Evolutionary conservation across 2,329 filamentous ascomycete genomes (phyloP), one percentile per base, ranked within the genome.

Genomic region (Penicillium sp.): DNA sequence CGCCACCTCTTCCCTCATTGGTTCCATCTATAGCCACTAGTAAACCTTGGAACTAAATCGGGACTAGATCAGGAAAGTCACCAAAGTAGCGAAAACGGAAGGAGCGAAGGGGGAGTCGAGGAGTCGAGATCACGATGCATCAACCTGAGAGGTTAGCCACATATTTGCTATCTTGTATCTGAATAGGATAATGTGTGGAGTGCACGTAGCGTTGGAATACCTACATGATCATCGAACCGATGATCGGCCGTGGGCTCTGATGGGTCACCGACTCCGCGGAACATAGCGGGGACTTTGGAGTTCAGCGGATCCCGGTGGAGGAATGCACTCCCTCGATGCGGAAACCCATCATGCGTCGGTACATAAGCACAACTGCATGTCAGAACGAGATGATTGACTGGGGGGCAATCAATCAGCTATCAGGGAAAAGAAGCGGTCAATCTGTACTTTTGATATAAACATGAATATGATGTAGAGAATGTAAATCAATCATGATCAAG

Each of bases 1-100:
- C 64, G 64, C 64, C 63, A 61, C 63, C 31, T 24, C 1, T 3
- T 7, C 4, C n/a, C 4, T 63, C 48, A 60, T 63, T 65, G 63
- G 61, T 11, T 13, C 13, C 19, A 7, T 10, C 6, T 5, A 3
- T 16, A 5, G 21, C 27, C 48, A 24, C 61, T 64, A 63, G 49
- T 51, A 43, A 63, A 63, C 53, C 46, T 55, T 57, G n/a, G 3
- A 11, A 45, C 14, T 11, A 1, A 43, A 44, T 33, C 26, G 33
- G 19, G 24, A 56, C 19, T 27, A 39, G 35, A n/a, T n/a, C 26
- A 11, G 21, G 13, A 22, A 50, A 21, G 21, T 39, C 31, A 14
- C 37, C 16, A 37, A 37, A 26, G 29, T 39, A 52, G 49, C 14
- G 27, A 37, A 39, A 37, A n/a, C 16, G 27, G 49, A 44, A 29